phyloP scores from a whole-genome alignment of 257 asterid genomes.

The Verbena officinalis region DNA sequence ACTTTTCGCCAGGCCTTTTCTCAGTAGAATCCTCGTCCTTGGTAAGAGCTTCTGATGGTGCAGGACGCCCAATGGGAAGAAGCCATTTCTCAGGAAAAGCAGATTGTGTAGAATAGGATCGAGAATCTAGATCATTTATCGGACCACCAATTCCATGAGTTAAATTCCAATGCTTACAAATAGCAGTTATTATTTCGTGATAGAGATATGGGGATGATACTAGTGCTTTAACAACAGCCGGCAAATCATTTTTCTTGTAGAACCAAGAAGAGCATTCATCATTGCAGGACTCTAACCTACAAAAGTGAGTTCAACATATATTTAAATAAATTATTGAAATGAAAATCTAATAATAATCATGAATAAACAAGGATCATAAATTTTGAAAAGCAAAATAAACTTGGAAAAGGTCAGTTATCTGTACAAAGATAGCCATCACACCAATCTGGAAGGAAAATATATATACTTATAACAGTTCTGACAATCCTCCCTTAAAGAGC shows the following conservation, averaged over 20 bases:
- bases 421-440: constrained; percentile 10
- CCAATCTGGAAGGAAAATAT: constrained; percentile 17
- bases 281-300: constrained; percentile 70
- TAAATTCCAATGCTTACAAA: constrained; percentile 59
- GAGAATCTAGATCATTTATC: constrained; percentile 42
- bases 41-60: constrained; percentile 32
- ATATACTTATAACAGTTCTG: too few species aligned
- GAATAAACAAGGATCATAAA: constrained; percentile 19
- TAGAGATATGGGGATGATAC: constrained; percentile 52
- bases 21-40: constrained; percentile 38
- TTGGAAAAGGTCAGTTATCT: background rate
- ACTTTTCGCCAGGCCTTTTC: constrained; percentile 40
- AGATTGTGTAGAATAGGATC: constrained; percentile 38
- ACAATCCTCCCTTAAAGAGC: too few species aligned
- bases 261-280: constrained; percentile 51
- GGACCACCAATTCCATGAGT: constrained; percentile 48
- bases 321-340: constrained; percentile 13
- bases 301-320: constrained; percentile 33
- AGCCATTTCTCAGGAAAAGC: constrained; percentile 36
- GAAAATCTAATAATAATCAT: constrained; percentile 4
- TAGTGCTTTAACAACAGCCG: constrained; percentile 59
- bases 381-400: background rate
- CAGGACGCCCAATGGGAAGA: constrained; percentile 29
- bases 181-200: constrained; percentile 45
- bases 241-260: constrained; percentile 67